Percentiles rank a stretch among this genome's conserved stretches.
These are phyloP conservation scores for Aegilops speltoides DNA, from an alignment of 176 grass and related monocot species.

Conservation along the genomic window DNA sequence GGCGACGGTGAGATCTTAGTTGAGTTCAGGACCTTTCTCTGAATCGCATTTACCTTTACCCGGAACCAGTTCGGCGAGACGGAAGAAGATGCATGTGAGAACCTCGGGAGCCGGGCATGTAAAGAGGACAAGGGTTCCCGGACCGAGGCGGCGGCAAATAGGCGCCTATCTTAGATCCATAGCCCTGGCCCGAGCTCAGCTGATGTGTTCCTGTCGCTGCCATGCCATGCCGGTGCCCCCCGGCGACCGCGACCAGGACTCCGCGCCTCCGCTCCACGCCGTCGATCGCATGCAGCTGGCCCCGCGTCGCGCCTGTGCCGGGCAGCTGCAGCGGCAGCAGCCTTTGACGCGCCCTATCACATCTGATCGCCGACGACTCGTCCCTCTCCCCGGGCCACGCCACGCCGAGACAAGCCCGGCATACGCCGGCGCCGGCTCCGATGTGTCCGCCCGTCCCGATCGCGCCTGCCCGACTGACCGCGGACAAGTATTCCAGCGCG, in stretches of 20 bases:
- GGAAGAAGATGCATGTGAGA: slow-evolving; percentile 17
- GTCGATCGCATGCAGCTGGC: neutral
- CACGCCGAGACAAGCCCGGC: slow-evolving; percentile 32
- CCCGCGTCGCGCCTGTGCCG: neutral
- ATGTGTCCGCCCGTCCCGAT: neutral
- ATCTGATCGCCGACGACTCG: slow-evolving; percentile 1
- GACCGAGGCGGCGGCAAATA: slow-evolving; percentile 29
- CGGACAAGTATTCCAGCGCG: slow-evolving; percentile 26
- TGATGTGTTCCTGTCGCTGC: slow-evolving; percentile 41
- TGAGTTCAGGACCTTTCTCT: neutral
- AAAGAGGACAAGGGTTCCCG: neutral
- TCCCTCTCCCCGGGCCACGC: neutral
- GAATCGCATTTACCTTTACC: neutral
- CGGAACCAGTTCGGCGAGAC: neutral
- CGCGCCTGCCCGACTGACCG: slow-evolving; percentile 7
- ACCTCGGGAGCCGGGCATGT: neutral
- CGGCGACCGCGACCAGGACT: slow-evolving; percentile 36
- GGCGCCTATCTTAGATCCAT: slow-evolving; percentile 5
- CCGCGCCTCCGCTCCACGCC: too few relatives aligned
- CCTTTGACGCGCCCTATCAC: slow-evolving; percentile 43
- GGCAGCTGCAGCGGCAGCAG: neutral
- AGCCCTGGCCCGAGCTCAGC: neutral
- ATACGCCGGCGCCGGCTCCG: slow-evolving; percentile 33
- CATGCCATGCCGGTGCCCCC: slow-evolving; percentile 22
- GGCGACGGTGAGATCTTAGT: too few relatives aligned